Base-by-base conservation (phyloP, 176 grass and related monocot genomes). In the Hordeum marinum region DNA sequence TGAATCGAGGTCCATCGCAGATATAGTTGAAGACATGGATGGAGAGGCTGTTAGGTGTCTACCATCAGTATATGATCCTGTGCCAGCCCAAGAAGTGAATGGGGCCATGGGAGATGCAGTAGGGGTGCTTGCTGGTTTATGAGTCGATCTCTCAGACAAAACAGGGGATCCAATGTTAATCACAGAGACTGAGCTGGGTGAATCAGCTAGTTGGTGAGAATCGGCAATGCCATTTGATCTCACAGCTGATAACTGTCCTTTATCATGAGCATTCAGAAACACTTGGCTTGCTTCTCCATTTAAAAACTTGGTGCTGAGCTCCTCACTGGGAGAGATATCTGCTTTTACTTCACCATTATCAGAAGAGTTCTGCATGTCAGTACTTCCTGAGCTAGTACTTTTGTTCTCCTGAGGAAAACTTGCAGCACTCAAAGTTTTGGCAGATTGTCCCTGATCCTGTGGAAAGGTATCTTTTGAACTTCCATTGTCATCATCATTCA, bases 401-500 rank as follows among this genome's bases (percentile, higher is more conserved):
- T 92, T 99, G 46, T 88, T 90, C 70, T 99, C 97, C 88, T 91
- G 90, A 68, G 86, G 91, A 82, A 93, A 94, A 87, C 93, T 96
- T 82, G 74, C 72, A 41, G 85, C n/a, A 54, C 90, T 98, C 75
- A 91, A 88, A 39, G 91, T 92, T 92, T 90, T 96, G 50, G 88
- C 80, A 79, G 91, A 92, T 80, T 94, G 91, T 36, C 91, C 94
- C 55, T 92, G 92, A 83, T 99, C 87, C 32, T 82, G 84, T 72
- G 88, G 92, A 81, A 99, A 96, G 1, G 90, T 89, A 85, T 96
- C 89, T 84, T 96, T 91, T 64, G 72, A 91, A 89, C 82, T 94
- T 80, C 69, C 79, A 76, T 91, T 87, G 62, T 94, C 91, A 89
- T 94, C 93, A 73, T 92, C 84, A 88, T 94, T 85, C 34, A 79